phyloP scores from a whole-genome alignment of 208 protist species.

The Vickermania ingenoplastis region DNA sequence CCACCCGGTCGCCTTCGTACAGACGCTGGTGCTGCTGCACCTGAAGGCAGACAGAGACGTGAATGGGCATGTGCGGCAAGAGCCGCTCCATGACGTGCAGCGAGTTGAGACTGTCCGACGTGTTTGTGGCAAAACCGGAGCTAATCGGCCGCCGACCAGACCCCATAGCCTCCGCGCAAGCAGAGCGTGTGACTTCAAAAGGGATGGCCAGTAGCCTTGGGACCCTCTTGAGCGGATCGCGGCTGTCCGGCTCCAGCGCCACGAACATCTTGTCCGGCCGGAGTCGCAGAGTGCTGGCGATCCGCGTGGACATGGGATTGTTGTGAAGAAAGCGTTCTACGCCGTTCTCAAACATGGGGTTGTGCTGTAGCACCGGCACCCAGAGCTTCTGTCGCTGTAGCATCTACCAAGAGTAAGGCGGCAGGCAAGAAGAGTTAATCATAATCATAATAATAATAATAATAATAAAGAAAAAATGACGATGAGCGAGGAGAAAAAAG shows the following conservation, averaged over 20 bases:
- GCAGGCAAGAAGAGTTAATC: too few species aligned
- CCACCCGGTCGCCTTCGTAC: constrained; percentile 23
- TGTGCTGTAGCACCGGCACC: constrained; percentile 41
- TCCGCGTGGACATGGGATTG: constrained; percentile 28
- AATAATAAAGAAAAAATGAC: too few species aligned
- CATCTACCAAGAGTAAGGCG: too few species aligned
- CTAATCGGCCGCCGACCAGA: constrained; percentile 8
- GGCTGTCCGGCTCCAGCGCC: constrained; percentile 18
- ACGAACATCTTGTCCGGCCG: constrained; percentile 29
- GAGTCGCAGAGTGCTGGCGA: constrained; percentile 13
- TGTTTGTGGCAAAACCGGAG: constrained; percentile 28
- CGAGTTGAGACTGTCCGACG: constrained; percentile 58
- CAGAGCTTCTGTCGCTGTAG: constrained; percentile 41
- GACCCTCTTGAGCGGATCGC: constrained; percentile 1
- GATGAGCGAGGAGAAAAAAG: too few species aligned
- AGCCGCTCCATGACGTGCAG: constrained; percentile 62
- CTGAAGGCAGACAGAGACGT: constrained; percentile 66
- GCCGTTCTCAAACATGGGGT: constrained; percentile 28
- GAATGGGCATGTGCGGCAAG: constrained; percentile 21
- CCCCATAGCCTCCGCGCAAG: constrained; percentile 20
- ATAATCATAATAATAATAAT: too few species aligned
- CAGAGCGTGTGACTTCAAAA: constrained; percentile 18
- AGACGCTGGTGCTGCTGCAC: constrained; percentile 25
- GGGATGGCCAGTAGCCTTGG: constrained; percentile 45
- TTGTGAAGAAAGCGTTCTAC: constrained; percentile 18